phyloP scores from a whole-genome alignment of 2,329 filamentous ascomycete genomes.

The Alternaria sp. region DNA sequence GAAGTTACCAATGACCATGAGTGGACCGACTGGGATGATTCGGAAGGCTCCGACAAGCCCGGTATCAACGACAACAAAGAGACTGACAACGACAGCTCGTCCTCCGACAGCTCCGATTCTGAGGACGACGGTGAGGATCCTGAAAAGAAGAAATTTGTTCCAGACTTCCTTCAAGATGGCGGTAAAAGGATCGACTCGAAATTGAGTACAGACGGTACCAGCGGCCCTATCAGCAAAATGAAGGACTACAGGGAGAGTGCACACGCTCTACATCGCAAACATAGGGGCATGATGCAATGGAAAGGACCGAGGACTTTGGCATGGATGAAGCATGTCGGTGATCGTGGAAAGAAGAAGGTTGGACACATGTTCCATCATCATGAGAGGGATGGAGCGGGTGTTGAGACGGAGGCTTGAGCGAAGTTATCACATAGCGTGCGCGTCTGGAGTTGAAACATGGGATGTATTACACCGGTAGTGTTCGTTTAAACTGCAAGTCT shows the following conservation, averaged over 20 bases:
- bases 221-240: slow-evolving; percentile 59
- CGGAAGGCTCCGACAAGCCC: slow-evolving; percentile 28
- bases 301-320: slow-evolving; percentile 62
- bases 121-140: slow-evolving; percentile 31
- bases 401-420: slow-evolving; percentile 72
- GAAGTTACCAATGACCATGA: slow-evolving; percentile 66
- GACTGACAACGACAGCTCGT: slow-evolving; percentile 45
- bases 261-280: slow-evolving; percentile 53
- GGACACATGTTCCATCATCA: slow-evolving; percentile 62
- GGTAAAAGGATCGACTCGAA: slow-evolving; percentile 29
- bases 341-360: slow-evolving; percentile 56
- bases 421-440: slow-evolving; percentile 4
- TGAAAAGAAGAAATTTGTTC: slow-evolving; percentile 21
- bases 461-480: neutral
- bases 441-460: slow-evolving; percentile 3
- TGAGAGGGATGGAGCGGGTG: slow-evolving; percentile 59
- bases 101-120: slow-evolving; percentile 27
- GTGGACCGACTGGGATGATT: slow-evolving; percentile 45
- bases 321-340: slow-evolving; percentile 65
- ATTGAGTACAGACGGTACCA: slow-evolving; percentile 45
- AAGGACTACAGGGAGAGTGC: slow-evolving; percentile 57
- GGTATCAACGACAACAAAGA: slow-evolving; percentile 14
- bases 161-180: slow-evolving; percentile 29
- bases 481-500: neutral
- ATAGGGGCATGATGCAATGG: slow-evolving; percentile 78